Evolutionary conservation across 345 rosid species (phyloP).

Genomic region (Populus nigra): DNA sequence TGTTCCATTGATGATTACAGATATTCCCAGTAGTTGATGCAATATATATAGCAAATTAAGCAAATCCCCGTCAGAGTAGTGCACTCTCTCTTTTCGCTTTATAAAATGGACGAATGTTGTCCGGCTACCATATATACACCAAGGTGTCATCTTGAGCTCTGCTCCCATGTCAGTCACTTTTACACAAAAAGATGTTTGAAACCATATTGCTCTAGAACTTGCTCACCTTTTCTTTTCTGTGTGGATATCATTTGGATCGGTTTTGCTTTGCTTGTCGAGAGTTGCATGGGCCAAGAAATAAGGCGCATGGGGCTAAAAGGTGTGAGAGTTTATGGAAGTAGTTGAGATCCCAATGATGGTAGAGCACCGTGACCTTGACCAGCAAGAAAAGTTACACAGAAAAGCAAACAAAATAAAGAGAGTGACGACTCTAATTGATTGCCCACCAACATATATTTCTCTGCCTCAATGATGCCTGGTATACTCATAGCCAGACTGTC

Average conservation of each 20-base stretch:
- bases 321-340: constrained; percentile 15
- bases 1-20: neutral
- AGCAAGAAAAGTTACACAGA: constrained; percentile 4
- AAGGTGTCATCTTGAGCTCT: neutral
- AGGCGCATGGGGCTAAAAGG: constrained; percentile 5
- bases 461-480: constrained; percentile 37
- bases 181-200: neutral
- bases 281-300: neutral
- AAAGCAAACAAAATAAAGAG: constrained; percentile 13
- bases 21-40: neutral
- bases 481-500: constrained; percentile 27
- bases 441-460: constrained; percentile 32
- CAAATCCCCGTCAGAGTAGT: neutral
- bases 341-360: constrained; percentile 44
- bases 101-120: neutral
- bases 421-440: constrained; percentile 15
- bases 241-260: neutral
- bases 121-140: neutral
- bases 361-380: constrained; percentile 32
- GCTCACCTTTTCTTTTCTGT: neutral
- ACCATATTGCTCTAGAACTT: too few relatives aligned
- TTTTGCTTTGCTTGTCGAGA: neutral
- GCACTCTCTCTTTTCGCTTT: neutral
- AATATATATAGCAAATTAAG: neutral
- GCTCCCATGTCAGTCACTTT: neutral